Evolutionary conservation across 1,284 basidiomycete genomes (phyloP).

Genomic region (Malassezia restricta): DNA sequence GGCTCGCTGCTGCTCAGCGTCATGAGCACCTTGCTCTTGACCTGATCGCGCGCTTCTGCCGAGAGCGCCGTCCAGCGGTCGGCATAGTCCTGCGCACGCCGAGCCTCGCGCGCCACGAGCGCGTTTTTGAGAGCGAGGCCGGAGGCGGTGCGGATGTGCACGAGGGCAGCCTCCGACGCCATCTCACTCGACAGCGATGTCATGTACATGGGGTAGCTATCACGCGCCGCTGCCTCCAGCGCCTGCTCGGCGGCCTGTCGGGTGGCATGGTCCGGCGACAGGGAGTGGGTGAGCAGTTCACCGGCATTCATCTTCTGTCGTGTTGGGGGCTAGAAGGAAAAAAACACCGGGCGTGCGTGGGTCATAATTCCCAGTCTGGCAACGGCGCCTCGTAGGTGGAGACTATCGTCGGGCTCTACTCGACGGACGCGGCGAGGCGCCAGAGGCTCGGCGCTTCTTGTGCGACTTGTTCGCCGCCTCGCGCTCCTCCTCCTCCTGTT

Average conservation of each 20-base stretch:
- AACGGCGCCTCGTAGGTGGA: too few relatives aligned
- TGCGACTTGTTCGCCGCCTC: slow-evolving; percentile 6
- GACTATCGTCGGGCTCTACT: slow-evolving; percentile 1
- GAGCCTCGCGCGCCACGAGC: slow-evolving; percentile 67
- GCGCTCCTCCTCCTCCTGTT: slow-evolving; percentile 50
- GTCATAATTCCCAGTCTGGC: too few relatives aligned
- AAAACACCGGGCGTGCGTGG: neutral
- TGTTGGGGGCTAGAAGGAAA: slow-evolving; percentile 1
- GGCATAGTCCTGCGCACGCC: slow-evolving; percentile 49
- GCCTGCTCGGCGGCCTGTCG: slow-evolving; percentile 41
- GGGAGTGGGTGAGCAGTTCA: slow-evolving; percentile 42
- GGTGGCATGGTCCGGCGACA: slow-evolving; percentile 38
- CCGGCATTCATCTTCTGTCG: slow-evolving; percentile 35
- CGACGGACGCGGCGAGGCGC: slow-evolving; percentile 2
- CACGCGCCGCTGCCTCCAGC: slow-evolving; percentile 38
- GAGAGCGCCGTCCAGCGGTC: slow-evolving; percentile 63
- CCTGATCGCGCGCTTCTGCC: slow-evolving; percentile 59
- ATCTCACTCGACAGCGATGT: slow-evolving; percentile 36
- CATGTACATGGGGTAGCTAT: slow-evolving; percentile 42
- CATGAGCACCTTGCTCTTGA: slow-evolving; percentile 76
- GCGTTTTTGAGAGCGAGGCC: slow-evolving; percentile 95
- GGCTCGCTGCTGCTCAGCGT: slow-evolving; percentile 64
- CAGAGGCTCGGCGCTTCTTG: slow-evolving; percentile 8
- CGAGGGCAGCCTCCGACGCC: slow-evolving; percentile 27
- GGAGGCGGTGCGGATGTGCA: slow-evolving; percentile 79